These are phyloP conservation scores for Linum usitatissimum DNA, from an alignment of 345 rosid genomes.

Conservation along the genomic window DNA sequence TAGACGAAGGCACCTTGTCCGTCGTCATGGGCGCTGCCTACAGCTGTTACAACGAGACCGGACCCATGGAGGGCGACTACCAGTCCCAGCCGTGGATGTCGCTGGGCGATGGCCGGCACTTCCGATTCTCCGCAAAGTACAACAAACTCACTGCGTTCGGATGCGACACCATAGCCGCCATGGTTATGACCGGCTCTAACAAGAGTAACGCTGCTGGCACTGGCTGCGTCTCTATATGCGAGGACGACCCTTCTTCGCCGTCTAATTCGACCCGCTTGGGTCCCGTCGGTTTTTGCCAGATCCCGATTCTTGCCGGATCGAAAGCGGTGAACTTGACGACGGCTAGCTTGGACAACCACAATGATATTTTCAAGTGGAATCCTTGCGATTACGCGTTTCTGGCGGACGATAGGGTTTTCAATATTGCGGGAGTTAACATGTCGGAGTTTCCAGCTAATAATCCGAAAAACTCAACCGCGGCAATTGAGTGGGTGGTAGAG, in stretches of 20 bases:
- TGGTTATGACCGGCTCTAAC: background rate
- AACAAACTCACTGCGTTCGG: slow-evolving; percentile 23
- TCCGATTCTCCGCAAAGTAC: slow-evolving; percentile 6
- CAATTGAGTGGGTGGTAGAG: slow-evolving; percentile 13
- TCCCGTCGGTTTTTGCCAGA: slow-evolving; percentile 22
- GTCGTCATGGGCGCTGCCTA: background rate
- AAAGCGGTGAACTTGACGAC: slow-evolving; percentile 1
- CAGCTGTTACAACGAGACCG: slow-evolving; percentile 7
- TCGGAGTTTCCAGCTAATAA: background rate
- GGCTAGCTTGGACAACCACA: background rate
- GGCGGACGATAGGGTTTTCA: slow-evolving; percentile 5
- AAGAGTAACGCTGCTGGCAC: accelerated
- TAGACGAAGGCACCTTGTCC: slow-evolving; percentile 8
- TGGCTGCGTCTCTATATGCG: slow-evolving; percentile 11
- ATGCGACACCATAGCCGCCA: slow-evolving; percentile 12
- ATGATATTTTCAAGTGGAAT: background rate
- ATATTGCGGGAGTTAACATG: background rate
- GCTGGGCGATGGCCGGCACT: background rate
- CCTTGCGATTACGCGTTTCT: slow-evolving; percentile 14
- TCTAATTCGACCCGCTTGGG: slow-evolving; percentile 20
- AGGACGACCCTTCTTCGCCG: background rate
- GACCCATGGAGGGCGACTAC: accelerated
- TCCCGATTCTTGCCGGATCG: slow-evolving; percentile 7
- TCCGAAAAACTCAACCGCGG: background rate
- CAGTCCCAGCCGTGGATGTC: accelerated